Percentiles rank a stretch among this genome's conserved stretches.
Conservation (phyloP, 2,329 filamentous ascomycete species). For the Ampelomyces quisqualis region DNA sequence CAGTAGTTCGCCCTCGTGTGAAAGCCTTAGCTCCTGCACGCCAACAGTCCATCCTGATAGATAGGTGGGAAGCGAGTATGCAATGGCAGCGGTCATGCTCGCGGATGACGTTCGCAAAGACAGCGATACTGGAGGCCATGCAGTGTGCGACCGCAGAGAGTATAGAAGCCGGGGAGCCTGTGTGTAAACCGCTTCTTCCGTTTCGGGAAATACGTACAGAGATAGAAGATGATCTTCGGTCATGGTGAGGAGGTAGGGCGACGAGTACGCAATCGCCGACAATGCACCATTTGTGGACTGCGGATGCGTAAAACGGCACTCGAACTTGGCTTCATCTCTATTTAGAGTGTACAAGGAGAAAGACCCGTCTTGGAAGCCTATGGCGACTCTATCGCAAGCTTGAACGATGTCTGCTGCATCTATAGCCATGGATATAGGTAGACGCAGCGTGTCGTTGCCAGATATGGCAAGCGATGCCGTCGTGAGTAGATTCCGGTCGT, state of each 20-base stretch:
- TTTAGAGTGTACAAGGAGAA: slow-evolving; percentile 65
- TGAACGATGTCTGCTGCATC: slow-evolving; percentile 46
- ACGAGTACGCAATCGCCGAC: slow-evolving; percentile 68
- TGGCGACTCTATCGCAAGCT: slow-evolving; percentile 35
- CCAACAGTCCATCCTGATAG: slow-evolving; percentile 83
- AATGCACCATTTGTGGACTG: slow-evolving; percentile 66
- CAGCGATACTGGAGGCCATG: slow-evolving; percentile 75
- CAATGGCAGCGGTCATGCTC: slow-evolving; percentile 76
- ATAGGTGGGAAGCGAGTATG: slow-evolving; percentile 77
- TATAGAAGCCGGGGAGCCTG: slow-evolving; percentile 64
- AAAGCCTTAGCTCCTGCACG: slow-evolving; percentile 84
- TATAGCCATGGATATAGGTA: slow-evolving; percentile 66
- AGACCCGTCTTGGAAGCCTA: slow-evolving; percentile 52
- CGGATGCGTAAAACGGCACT: slow-evolving; percentile 58
- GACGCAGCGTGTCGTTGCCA: slow-evolving; percentile 18
- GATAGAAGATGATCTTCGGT: slow-evolving; percentile 73
- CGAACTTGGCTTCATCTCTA: slow-evolving; percentile 48
- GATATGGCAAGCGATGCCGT: slow-evolving; percentile 32
- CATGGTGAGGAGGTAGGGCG: slow-evolving; percentile 77
- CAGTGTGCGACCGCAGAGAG: slow-evolving; percentile 77
- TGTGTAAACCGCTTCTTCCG: slow-evolving; percentile 12
- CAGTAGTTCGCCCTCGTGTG: slow-evolving; percentile 49
- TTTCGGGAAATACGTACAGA: slow-evolving; percentile 64
- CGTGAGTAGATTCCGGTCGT: slow-evolving; percentile 60
- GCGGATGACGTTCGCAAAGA: slow-evolving; percentile 69